Percentiles rank a stretch among this genome's conserved stretches.
These are phyloP conservation scores for Ophiocordyceps camponoti-rufipedis DNA, from an alignment of 2,329 filamentous ascomycete species.

Conservation along the genomic window DNA sequence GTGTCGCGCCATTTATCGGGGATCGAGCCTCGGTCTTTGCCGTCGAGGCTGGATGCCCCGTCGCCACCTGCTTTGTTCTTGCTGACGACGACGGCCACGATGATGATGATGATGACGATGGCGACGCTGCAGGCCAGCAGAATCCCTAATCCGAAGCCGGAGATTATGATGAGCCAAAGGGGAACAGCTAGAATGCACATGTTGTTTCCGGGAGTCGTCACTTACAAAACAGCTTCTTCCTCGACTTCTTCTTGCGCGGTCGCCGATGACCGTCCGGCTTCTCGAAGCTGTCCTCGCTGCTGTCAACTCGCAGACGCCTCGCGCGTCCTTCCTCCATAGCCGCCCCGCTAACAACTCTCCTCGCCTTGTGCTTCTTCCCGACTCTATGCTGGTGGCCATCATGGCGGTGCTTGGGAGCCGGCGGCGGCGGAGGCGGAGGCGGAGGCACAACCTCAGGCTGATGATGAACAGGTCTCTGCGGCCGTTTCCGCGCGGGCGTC, in stretches of 20 bases:
- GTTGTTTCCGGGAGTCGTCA: conserved; percentile 3
- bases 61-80: conserved; percentile 31
- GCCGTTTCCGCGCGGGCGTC: conserved; percentile 15
- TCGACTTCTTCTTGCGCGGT: conserved; percentile 25
- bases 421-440: conserved; percentile 1
- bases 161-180: background rate
- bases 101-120: conserved; percentile 47
- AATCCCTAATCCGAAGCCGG: conserved; percentile 24
- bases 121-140: conserved; percentile 34
- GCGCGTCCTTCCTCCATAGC: conserved; percentile 48
- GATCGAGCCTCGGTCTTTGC: conserved; percentile 35
- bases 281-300: conserved; percentile 24
- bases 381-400: background rate
- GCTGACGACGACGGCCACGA: conserved; percentile 41
- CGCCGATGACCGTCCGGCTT: conserved; percentile 29
- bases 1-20: conserved; percentile 53
- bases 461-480: conserved; percentile 1
- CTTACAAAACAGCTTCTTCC: conserved; percentile 46
- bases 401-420: conserved; percentile 13
- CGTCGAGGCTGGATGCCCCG: conserved; percentile 23
- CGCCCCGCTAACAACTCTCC: conserved; percentile 51
- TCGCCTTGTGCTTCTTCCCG: conserved; percentile 25
- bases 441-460: conserved; percentile 3
- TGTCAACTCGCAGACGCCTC: conserved; percentile 14
- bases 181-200: no score